Evolutionary conservation across 2,329 filamentous ascomycete genomes (phyloP).

Genomic region (Parastagonospora nodorum): DNA sequence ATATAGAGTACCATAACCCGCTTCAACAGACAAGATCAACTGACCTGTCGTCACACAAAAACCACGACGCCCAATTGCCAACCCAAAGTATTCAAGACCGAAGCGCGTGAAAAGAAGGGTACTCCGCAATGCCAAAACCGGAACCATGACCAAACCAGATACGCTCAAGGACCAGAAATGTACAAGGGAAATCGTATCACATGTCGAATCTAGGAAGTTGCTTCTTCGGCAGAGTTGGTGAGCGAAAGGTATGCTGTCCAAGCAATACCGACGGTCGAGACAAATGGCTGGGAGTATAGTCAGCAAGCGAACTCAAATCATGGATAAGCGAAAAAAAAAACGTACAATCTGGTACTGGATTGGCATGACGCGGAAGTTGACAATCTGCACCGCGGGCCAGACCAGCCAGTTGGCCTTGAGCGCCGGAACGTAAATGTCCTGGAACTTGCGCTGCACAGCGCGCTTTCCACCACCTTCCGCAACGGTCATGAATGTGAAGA

Average conservation of each 20-base stretch:
- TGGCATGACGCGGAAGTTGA: conserved; percentile 95
- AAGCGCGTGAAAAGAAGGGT: conserved; percentile 23
- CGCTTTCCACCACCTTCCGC: conserved; percentile 87
- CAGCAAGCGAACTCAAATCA: conserved; percentile 3
- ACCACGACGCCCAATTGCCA: conserved; percentile 21
- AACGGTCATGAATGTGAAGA: conserved; percentile 96
- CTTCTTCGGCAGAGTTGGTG: conserved; percentile 82
- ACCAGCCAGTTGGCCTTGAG: conserved; percentile 94
- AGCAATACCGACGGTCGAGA: conserved; percentile 92
- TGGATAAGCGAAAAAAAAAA: conserved; percentile 37
- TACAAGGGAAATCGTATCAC: conserved; percentile 17
- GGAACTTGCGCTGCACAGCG: conserved; percentile 81
- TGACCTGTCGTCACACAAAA: conserved; percentile 24
- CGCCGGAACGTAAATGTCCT: conserved; percentile 91
- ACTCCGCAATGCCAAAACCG: conserved; percentile 6
- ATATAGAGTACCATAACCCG: conserved; percentile 7
- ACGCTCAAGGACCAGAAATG: conserved; percentile 16
- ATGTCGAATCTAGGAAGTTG: conserved; percentile 25
- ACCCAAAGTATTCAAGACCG: conserved; percentile 25
- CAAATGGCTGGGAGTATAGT: conserved; percentile 72
- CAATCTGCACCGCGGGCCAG: conserved; percentile 93
- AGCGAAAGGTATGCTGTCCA: conserved; percentile 98
- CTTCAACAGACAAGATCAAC: conserved; percentile 4
- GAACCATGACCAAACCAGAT: conserved; percentile 12
- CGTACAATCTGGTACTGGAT: conserved; percentile 95